phyloP scores from a whole-genome alignment of 1,139 yeast species.

The Hansenula anomala region DNA sequence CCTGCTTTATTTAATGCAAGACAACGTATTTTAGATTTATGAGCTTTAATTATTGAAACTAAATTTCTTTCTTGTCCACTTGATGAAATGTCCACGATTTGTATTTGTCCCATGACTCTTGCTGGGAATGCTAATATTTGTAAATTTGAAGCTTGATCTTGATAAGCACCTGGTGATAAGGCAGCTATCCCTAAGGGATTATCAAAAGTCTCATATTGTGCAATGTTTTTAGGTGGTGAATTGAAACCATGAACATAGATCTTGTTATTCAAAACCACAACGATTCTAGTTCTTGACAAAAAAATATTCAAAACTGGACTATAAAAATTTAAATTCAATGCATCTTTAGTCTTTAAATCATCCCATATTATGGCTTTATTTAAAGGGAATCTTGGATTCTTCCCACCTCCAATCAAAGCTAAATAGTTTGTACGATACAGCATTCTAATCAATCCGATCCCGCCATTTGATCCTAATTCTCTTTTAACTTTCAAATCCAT shows the following conservation, averaged over 20 bases:
- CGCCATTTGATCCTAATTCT: slow-evolving; percentile 41
- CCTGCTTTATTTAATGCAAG: slow-evolving; percentile 71
- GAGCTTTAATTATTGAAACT: slow-evolving; percentile 79
- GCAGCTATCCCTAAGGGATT: slow-evolving; percentile 71
- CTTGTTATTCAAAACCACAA: slow-evolving; percentile 63
- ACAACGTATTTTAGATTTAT: slow-evolving; percentile 64
- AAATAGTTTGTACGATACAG: slow-evolving; percentile 85
- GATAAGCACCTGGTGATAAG: slow-evolving; percentile 34
- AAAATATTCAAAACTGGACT: slow-evolving; percentile 71
- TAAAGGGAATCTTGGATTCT: slow-evolving; percentile 67
- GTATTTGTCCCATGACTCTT: slow-evolving; percentile 34
- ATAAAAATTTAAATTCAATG: slow-evolving; percentile 70
- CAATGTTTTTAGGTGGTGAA: slow-evolving; percentile 67
- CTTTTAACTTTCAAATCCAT: slow-evolving; percentile 74
- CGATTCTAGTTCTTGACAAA: slow-evolving; percentile 68
- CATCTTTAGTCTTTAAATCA: slow-evolving; percentile 73
- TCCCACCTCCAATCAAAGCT: slow-evolving; percentile 87
- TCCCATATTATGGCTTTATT: slow-evolving; percentile 88
- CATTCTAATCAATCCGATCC: slow-evolving; percentile 77
- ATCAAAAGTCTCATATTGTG: slow-evolving; percentile 66
- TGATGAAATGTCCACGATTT: slow-evolving; percentile 23
- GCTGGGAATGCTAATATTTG: slow-evolving; percentile 70
- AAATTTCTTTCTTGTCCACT: slow-evolving; percentile 42
- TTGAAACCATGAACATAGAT: slow-evolving; percentile 77
- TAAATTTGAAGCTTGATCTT: slow-evolving; percentile 21